Evolutionary conservation across 306 rosid species (phyloP).

Genomic region (Cicer pinnatifidum): DNA sequence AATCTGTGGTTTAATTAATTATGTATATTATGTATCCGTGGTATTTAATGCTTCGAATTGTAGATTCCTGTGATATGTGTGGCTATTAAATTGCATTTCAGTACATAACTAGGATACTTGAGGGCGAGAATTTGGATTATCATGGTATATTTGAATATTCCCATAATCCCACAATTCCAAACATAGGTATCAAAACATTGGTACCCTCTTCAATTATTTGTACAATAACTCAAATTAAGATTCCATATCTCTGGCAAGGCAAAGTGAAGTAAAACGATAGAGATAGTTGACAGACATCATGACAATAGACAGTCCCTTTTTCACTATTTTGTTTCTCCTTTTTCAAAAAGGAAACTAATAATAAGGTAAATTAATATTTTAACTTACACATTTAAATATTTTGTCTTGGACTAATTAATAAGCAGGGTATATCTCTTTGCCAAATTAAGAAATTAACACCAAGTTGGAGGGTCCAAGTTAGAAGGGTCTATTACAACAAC

Average conservation of each 20-base stretch:
- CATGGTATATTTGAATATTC: neutral
- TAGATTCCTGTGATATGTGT: neutral
- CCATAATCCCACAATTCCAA: no score
- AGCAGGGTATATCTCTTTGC: neutral
- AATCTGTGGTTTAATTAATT: no score
- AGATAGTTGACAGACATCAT: neutral
- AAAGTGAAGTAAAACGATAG: neutral
- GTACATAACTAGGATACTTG: neutral
- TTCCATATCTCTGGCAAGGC: neutral
- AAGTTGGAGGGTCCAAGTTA: neutral
- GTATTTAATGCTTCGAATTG: neutral
- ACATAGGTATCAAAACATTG: no score
- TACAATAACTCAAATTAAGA: neutral
- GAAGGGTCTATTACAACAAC: neutral
- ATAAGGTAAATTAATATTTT: neutral
- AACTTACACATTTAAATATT: neutral
- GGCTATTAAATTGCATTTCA: neutral
- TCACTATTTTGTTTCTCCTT: neutral
- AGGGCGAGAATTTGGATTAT: neutral
- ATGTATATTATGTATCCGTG: no score
- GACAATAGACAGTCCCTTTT: neutral
- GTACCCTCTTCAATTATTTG: no score
- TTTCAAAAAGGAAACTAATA: neutral
- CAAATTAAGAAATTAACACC: neutral
- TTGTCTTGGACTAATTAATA: neutral